Evolutionary conservation across 495 filamentous ascomycete genomes (phyloP).

Genomic region (Cryomyces antarcticus): DNA sequence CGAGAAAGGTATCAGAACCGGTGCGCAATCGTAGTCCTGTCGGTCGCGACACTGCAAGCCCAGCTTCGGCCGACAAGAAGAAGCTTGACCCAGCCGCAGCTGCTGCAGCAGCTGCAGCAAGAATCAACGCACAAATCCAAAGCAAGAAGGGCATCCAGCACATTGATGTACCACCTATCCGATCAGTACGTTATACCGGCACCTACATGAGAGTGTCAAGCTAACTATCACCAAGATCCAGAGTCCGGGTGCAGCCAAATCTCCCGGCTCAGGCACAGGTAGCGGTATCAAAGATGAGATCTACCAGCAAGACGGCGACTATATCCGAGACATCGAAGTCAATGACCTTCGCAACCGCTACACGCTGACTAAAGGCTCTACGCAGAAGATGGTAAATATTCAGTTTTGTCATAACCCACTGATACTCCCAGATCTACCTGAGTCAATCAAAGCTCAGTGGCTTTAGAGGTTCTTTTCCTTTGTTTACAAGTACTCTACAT

Average conservation of each 20-base stretch:
- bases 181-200: constrained; percentile 26
- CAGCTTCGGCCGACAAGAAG: constrained; percentile 10
- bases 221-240: constrained; percentile 18
- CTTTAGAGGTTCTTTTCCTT: constrained; percentile 9
- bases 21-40: constrained; percentile 67
- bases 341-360: constrained; percentile 96
- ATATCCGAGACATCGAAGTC: constrained; percentile 94
- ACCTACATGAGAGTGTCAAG: constrained; percentile 5
- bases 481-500: constrained; percentile 25
- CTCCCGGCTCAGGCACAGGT: constrained; percentile 26
- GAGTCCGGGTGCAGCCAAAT: constrained; percentile 27
- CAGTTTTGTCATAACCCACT: constrained; percentile 42
- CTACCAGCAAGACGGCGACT: constrained; percentile 90
- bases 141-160: constrained; percentile 86
- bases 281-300: constrained; percentile 43
- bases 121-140: constrained; percentile 81
- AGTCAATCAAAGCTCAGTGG: constrained; percentile 11
- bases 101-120: constrained; percentile 77
- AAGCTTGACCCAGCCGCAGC: constrained; percentile 38
- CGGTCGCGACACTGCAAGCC: constrained; percentile 33
- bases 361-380: constrained; percentile 89
- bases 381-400: constrained; percentile 98
- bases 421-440: constrained; percentile 44
- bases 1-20: constrained; percentile 32
- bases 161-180: constrained; percentile 81